Percentiles rank a stretch among this genome's conserved stretches.
Evolutionary conservation across 352 stramenopile species (phyloP).

Genomic region (Pythium vanterpoolii): DNA sequence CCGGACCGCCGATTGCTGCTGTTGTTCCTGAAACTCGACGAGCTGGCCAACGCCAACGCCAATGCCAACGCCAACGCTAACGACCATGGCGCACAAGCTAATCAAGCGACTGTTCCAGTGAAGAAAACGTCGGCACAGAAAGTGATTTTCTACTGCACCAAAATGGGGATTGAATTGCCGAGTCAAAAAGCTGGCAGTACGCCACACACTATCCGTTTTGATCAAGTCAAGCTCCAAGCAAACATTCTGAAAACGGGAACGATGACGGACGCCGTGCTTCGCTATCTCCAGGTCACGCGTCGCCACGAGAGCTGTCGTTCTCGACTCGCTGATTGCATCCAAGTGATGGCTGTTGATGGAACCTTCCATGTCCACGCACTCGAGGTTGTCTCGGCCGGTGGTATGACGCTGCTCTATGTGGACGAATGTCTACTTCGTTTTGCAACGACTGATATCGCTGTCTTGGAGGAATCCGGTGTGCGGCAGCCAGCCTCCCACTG

Average conservation of each 20-base stretch:
- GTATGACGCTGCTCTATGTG: conserved; percentile 5
- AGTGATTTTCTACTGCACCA: conserved; percentile 29
- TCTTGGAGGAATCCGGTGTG: neutral
- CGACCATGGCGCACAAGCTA: neutral
- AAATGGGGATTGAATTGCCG: conserved; percentile 24
- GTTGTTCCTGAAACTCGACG: conserved; percentile 44
- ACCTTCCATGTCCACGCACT: conserved; percentile 14
- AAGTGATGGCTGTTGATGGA: conserved; percentile 39
- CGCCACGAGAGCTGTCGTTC: conserved; percentile 20
- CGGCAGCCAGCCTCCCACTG: neutral
- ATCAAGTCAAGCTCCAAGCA: conserved; percentile 37
- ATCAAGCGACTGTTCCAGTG: neutral
- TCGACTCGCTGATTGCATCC: conserved; percentile 18
- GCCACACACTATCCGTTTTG: conserved; percentile 11
- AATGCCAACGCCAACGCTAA: neutral
- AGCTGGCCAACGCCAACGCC: conserved; percentile 30
- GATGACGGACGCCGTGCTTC: conserved; percentile 33
- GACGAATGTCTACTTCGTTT: conserved; percentile 32
- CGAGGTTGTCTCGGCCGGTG: neutral
- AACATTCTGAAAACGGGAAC: conserved; percentile 37
- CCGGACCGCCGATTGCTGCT: conserved; percentile 40
- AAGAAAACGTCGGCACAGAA: conserved; percentile 26
- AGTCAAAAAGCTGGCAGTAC: neutral
- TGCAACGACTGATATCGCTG: conserved; percentile 33
- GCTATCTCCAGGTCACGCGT: conserved; percentile 25